Evolutionary conservation across 805 yeast species (phyloP).

Genomic region (Teunomyces kruisii): DNA sequence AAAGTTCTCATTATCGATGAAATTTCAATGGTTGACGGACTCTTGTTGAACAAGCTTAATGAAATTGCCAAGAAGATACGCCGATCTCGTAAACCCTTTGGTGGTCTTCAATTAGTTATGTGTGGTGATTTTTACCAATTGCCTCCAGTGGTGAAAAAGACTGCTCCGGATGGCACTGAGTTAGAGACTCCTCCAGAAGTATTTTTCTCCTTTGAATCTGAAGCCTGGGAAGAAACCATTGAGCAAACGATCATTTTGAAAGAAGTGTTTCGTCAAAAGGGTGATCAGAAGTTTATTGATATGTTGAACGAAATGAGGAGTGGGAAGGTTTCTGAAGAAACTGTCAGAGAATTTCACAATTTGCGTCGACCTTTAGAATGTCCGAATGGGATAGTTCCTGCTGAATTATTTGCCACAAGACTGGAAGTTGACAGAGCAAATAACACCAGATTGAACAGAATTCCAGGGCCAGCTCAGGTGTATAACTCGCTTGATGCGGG

Average conservation of each 20-base stretch:
- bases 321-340: conserved; percentile 53
- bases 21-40: conserved; percentile 77
- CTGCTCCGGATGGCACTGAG: conserved; percentile 27
- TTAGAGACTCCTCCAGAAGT: conserved; percentile 16
- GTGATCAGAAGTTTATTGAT: conserved; percentile 64
- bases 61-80: conserved; percentile 55
- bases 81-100: conserved; percentile 57
- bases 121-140: conserved; percentile 84
- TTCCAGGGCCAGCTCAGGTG: conserved; percentile 44
- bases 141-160: conserved; percentile 62
- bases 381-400: conserved; percentile 64
- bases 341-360: conserved; percentile 49
- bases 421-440: conserved; percentile 71
- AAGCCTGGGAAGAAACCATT: conserved; percentile 61
- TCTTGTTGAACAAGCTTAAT: conserved; percentile 61
- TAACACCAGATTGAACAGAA: conserved; percentile 41
- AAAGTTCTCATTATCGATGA: conserved; percentile 74
- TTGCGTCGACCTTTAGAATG: conserved; percentile 52
- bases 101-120: conserved; percentile 73
- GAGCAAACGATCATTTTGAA: conserved; percentile 56
- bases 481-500: conserved; percentile 62
- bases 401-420: conserved; percentile 73
- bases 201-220: conserved; percentile 64
- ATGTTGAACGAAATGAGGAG: conserved; percentile 76
- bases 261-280: conserved; percentile 74